Percentiles rank a stretch among this genome's conserved stretches.
phyloP scores from a whole-genome alignment of 1,139 yeast genomes.

The Candida glucosophila region DNA sequence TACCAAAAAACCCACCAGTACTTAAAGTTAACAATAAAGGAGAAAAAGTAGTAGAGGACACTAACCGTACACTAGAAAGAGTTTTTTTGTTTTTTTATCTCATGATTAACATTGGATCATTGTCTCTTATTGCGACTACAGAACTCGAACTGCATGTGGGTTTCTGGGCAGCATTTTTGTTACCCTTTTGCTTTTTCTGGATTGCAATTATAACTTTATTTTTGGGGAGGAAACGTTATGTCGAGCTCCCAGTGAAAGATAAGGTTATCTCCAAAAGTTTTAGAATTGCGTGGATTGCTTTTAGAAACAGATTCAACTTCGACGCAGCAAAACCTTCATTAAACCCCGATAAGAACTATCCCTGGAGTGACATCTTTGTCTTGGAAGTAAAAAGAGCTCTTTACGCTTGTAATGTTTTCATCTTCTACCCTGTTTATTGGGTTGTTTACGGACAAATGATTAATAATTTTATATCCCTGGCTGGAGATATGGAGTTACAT shows the following conservation, averaged over 20 bases:
- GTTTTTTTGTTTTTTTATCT: constrained; percentile 36
- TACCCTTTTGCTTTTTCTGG: constrained; percentile 62
- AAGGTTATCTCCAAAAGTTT: constrained; percentile 52
- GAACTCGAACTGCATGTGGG: constrained; percentile 28
- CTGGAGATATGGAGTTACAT: constrained; percentile 56
- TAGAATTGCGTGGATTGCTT: constrained; percentile 37
- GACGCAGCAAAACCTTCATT: constrained; percentile 49
- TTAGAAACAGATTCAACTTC: constrained; percentile 41
- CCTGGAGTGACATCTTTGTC: constrained; percentile 54
- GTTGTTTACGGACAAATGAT: constrained; percentile 60
- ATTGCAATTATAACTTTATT: constrained; percentile 49
- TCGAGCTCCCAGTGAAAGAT: constrained; percentile 56
- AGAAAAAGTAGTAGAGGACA: constrained; percentile 32
- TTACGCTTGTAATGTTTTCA: constrained; percentile 55
- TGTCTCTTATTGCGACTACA: constrained; percentile 36
- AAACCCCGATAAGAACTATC: constrained; percentile 33
- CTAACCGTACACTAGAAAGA: constrained; percentile 32
- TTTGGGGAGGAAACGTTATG: constrained; percentile 48
- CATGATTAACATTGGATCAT: constrained; percentile 34
- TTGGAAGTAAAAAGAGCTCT: constrained; percentile 54
- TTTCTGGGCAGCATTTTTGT: constrained; percentile 38
- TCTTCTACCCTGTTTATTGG: constrained; percentile 60
- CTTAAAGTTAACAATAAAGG: constrained; percentile 27
- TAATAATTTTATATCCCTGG: constrained; percentile 57
- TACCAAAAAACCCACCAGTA: constrained; percentile 31